Evolutionary conservation across 192 early-diverging fungal species (phyloP), one percentile per base, ranked within the genome.

Genomic region (Backusella australiensis): DNA sequence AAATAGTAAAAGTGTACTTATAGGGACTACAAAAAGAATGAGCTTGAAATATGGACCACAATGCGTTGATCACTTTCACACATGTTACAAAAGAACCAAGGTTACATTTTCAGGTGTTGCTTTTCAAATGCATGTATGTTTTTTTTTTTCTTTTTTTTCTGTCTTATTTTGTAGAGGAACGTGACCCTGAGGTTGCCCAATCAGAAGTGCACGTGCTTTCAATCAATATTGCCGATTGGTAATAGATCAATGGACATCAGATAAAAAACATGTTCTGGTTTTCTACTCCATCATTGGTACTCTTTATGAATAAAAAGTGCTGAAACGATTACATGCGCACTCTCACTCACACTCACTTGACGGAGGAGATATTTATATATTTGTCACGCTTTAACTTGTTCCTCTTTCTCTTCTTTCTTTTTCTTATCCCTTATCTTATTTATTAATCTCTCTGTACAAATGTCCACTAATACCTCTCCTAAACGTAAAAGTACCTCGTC

Each of bases 171-270:
- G 21, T 21, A 39, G 17, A 39, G 21, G 68, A 74, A 74, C 72
- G 72, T 74, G 72, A 74, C 72, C 23, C 12, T 52, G 49, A 56
- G 66, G 4, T n/a, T 36, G 53, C 53, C 72, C 72, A 74, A 74
- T 74, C 72, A 74, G 72, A 74, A 26, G 32, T 21, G 59, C 53
- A 74, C 68, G 68, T 69, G 68, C 38, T 35, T 41, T 35, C 17
- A 38, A 53, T 36, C 59, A 56, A 39, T 26, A 36, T 65, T 41
- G 6, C 35, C 72, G 52, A 74, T 74, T 74, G 72, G 72, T 69
- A 69, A 39, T 0, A 69, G 19, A 8, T 52, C 39, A 34, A 26
- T 19, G 17, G 14, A 29, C 29, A 14, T 44, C 21, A 72, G 42
- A 49, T 26, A 52, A 42, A 34, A 42, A 34, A 44, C 42, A 72